Percentiles rank a stretch among this genome's conserved stretches.
phyloP scores from a whole-genome alignment of 2,329 filamentous ascomycete genomes.

The Septoria linicola region DNA sequence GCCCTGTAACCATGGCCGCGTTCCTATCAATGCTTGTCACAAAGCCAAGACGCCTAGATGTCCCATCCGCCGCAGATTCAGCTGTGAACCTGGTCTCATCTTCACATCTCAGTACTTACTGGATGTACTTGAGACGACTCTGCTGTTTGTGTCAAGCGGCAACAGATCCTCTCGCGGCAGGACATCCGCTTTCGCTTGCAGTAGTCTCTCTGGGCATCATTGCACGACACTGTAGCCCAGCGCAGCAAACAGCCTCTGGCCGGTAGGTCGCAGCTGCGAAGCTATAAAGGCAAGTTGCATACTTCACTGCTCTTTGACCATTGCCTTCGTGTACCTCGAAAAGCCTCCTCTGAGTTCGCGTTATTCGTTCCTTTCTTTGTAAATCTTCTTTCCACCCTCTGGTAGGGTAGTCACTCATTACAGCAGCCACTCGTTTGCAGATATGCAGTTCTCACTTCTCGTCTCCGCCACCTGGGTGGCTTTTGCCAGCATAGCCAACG shows the following conservation, averaged over 20 bases:
- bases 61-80: slow-evolving; percentile 13
- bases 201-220: slow-evolving; percentile 12
- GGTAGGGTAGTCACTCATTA: slow-evolving; percentile 13
- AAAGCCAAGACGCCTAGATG: slow-evolving; percentile 13
- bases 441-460: slow-evolving; percentile 8
- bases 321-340: background rate
- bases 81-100: slow-evolving; percentile 11
- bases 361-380: slow-evolving; percentile 6
- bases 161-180: slow-evolving; percentile 6
- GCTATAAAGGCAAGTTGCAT: slow-evolving; percentile 15
- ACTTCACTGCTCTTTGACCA: background rate
- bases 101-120: slow-evolving; percentile 6
- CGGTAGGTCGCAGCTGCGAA: background rate
- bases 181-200: slow-evolving; percentile 1
- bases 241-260: background rate
- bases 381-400: slow-evolving; percentile 5
- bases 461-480: slow-evolving; percentile 1
- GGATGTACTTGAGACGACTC: slow-evolving; percentile 16
- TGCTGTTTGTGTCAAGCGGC: background rate
- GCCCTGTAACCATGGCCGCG: background rate
- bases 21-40: slow-evolving; percentile 3
- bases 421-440: background rate
- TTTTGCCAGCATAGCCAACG: background rate
- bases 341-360: background rate
- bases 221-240: slow-evolving; percentile 6